phyloP scores from a whole-genome alignment of 352 stramenopile species.

The Pythium graminicola region DNA sequence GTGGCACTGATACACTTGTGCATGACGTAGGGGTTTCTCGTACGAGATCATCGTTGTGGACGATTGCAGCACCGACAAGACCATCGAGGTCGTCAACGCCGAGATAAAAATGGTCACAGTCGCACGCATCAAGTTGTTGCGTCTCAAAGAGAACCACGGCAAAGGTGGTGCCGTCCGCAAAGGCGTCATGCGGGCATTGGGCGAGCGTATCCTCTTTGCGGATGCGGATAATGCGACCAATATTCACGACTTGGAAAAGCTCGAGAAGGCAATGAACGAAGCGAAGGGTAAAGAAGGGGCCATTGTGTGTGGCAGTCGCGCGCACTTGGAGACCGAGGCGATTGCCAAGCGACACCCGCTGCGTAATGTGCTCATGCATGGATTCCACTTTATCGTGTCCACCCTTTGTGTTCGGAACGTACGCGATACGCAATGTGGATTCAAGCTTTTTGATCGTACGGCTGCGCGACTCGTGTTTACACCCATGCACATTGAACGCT shows the following conservation, averaged over 20 bases:
- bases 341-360: conserved; percentile 82
- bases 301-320: conserved; percentile 88
- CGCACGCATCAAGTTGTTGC: conserved; percentile 65
- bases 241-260: conserved; percentile 83
- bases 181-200: conserved; percentile 78
- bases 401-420: conserved; percentile 83
- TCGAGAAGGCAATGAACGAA: conserved; percentile 50
- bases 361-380: conserved; percentile 89
- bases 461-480: conserved; percentile 80
- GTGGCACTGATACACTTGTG: not conserved
- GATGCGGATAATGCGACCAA: conserved; percentile 92
- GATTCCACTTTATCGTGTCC: conserved; percentile 89
- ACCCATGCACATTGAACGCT: conserved; percentile 91
- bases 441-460: conserved; percentile 91
- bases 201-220: conserved; percentile 82
- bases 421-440: conserved; percentile 92
- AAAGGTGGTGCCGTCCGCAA: conserved; percentile 90
- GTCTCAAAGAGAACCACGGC: conserved; percentile 82
- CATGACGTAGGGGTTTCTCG: conserved; percentile 29
- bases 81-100: conserved; percentile 55
- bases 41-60: conserved; percentile 93
- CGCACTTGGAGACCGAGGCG: conserved; percentile 81
- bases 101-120: conserved; percentile 46
- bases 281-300: conserved; percentile 33
- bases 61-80: conserved; percentile 86